Percentiles rank a stretch among this genome's conserved stretches.
Evolutionary conservation across 768 basidiomycete species (phyloP).

Genomic region (Boletus vinaceobasis): DNA sequence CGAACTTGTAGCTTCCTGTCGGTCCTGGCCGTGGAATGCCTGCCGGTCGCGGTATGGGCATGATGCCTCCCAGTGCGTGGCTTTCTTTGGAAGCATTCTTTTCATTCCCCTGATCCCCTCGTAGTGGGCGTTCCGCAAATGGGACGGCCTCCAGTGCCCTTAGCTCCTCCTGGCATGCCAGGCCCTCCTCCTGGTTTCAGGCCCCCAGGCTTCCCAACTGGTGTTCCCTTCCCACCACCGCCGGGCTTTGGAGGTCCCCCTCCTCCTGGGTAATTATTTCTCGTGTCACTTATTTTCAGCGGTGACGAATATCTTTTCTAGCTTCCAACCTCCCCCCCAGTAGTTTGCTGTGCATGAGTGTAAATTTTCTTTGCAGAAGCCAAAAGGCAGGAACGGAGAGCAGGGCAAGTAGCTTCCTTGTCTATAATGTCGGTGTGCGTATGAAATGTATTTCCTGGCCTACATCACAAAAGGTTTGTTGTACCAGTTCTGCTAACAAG

Average conservation of each 20-base stretch:
- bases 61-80: constrained; percentile 79
- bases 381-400: constrained; percentile 21
- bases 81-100: constrained; percentile 15
- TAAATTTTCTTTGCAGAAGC: constrained; percentile 9
- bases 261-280: constrained; percentile 70
- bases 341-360: constrained; percentile 16
- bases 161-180: constrained; percentile 72
- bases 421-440: constrained; percentile 19
- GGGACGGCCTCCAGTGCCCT: constrained; percentile 65
- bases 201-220: constrained; percentile 79
- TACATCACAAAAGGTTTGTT: constrained; percentile 27
- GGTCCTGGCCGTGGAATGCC: constrained; percentile 96
- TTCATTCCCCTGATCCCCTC: constrained; percentile 9
- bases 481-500: constrained; percentile 25
- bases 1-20: constrained; percentile 57
- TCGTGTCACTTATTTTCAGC: not conserved
- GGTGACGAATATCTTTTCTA: constrained; percentile 17
- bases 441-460: constrained; percentile 25
- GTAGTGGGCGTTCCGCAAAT: constrained; percentile 59
- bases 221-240: constrained; percentile 77
- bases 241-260: constrained; percentile 80
- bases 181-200: constrained; percentile 84
- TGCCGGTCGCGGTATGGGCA: constrained; percentile 95
- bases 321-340: constrained; percentile 51
- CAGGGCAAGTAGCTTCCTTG: constrained; percentile 24